Conservation (phyloP, 257 asterid genomes). For the Craterostigma plantagineum region DNA sequence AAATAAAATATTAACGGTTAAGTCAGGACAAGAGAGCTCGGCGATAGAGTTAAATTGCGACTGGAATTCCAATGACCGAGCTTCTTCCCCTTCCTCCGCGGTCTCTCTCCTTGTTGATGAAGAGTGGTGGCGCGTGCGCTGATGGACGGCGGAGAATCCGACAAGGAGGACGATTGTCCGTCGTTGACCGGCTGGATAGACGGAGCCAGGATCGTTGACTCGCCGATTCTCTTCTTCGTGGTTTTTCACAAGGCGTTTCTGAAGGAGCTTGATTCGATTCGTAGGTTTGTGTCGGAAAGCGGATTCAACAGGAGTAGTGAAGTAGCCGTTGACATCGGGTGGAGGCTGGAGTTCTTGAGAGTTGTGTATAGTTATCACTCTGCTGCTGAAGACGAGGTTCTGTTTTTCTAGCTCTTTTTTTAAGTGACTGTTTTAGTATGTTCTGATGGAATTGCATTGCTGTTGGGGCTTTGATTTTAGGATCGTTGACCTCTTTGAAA, state of each 20-base stretch:
- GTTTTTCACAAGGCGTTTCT: constrained; percentile 61
- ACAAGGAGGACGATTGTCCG: constrained; percentile 42
- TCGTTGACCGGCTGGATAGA: constrained; percentile 13
- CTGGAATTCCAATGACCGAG: constrained; percentile 18
- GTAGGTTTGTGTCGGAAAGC: constrained; percentile 21
- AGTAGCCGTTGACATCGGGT: constrained; percentile 23
- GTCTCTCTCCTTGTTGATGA: constrained; percentile 23
- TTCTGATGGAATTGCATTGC: no score
- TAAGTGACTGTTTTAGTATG: no score
- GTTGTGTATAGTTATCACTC: constrained; percentile 54
- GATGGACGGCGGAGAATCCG: constrained; percentile 50
- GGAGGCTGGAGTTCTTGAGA: constrained; percentile 55
- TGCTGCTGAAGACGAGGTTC: constrained; percentile 88
- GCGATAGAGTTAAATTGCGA: constrained; percentile 19
- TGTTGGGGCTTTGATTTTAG: no score
- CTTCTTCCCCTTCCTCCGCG: constrained; percentile 33
- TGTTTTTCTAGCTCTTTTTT: constrained; percentile 1
- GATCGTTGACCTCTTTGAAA: no score
- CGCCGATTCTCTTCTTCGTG: constrained; percentile 63
- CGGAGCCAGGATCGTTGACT: constrained; percentile 41
- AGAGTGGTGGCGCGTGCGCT: constrained; percentile 18
- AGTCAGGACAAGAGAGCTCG: not conserved
- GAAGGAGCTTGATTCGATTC: constrained; percentile 41
- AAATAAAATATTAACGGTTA: no score
- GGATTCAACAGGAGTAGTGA: constrained; percentile 13